Evolutionary conservation across 2,329 filamentous ascomycete species (phyloP), one percentile per base, ranked within the genome.

Genomic region (Pseudogymnoascus sp.): DNA sequence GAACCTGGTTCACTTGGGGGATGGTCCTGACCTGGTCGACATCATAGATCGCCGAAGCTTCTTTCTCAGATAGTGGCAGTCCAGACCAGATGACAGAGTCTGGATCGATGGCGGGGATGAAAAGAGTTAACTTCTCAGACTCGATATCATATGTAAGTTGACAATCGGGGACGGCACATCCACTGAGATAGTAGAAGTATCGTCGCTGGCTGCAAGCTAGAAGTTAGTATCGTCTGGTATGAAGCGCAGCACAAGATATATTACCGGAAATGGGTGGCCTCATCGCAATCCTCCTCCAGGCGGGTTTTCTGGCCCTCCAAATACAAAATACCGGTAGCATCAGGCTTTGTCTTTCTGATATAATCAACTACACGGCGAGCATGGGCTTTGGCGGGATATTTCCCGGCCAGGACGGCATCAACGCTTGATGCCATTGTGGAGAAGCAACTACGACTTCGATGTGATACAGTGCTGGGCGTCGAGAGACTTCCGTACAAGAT

Each of bases 21-120:
- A 86, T 87, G 64, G 85, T 85, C 62, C 83, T 81, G 65, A 93
- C 90, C 36, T 84, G 79, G 72, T 97, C 93, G 65, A 95, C 84
- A 66, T 96, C 90, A 76, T 90, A 97, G 65, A 83, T 81, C 57
- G 83, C 76, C 63, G 88, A 77, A 6, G 93, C 93, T 70, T 97
- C 88, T 41, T 88, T 81, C 35, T 82, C 76, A 36, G 86, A 89
- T 63, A 95, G 78, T 0, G 93, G 94, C 14, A 97, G 81, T 11
- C 94, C 94, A 28, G 88, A 89, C 93, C 93, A 99, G 71, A 97
- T 90, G 62, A 97, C 92, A 60, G 86, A 86, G 43, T 94, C 89
- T n/a, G 90, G 84, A 68, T 96, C 86, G 69, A 92, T 83, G 14
- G 92, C 89, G 2, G 94, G 93, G 68, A 99, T 93, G 77, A 92